These are phyloP conservation scores for Pseudognaphalium luteoalbum DNA, from an alignment of 129 eudicot genomes.

Conservation along the genomic window DNA sequence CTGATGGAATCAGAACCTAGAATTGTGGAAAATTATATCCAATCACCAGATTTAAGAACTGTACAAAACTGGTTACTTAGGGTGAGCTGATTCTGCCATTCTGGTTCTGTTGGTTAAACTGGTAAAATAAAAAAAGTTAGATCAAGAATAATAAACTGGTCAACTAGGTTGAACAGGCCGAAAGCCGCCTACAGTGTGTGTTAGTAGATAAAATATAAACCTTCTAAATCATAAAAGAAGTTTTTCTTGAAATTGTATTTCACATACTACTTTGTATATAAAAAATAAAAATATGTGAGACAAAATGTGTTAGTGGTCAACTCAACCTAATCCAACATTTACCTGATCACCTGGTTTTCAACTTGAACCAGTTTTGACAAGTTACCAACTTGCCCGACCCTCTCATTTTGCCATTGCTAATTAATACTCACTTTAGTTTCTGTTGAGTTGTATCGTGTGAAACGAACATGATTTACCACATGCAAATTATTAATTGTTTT, in stretches of 20 bases:
- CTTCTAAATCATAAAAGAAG: not conserved
- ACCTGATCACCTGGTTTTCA: not conserved
- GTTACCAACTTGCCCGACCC: not conserved
- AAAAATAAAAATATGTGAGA: not conserved
- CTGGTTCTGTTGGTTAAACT: too few relatives aligned
- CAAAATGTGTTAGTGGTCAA: not conserved
- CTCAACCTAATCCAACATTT: not conserved
- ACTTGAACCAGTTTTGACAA: not conserved
- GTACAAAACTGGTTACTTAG: not conserved
- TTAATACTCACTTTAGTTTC: too few relatives aligned
- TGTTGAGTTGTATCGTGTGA: not conserved
- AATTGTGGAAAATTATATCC: not conserved
- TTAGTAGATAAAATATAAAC: not conserved
- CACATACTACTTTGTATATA: too few relatives aligned
- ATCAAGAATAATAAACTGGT: not conserved
- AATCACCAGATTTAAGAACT: not conserved
- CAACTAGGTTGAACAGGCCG: not conserved
- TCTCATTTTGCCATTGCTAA: too few relatives aligned
- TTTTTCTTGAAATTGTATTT: not conserved
- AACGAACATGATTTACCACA: not conserved
- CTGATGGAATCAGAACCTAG: not conserved
- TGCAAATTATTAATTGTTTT: not conserved
- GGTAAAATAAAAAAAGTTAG: not conserved
- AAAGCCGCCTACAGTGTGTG: not conserved
- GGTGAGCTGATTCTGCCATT: too few relatives aligned